Evolutionary conservation across 352 stramenopile species (phyloP), one percentile per base, ranked within the genome.

Genomic region (Globisporangium polare): DNA sequence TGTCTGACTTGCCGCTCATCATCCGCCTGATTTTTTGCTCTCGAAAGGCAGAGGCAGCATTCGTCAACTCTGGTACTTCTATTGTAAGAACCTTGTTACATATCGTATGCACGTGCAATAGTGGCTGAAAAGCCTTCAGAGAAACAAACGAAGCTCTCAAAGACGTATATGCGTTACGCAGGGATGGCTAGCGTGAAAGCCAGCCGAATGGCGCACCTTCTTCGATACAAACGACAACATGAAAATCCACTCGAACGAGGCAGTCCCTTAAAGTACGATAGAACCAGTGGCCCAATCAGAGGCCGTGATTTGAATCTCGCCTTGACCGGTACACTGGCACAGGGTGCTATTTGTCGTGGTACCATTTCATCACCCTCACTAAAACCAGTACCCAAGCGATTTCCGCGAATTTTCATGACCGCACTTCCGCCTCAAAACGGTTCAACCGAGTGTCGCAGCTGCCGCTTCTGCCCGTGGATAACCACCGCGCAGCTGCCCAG

Each of bases 181-280:
- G 13, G 47, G 24, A 24, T 22, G 5, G 3, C 41, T 33, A 12
- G 22, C 22, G 3, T 18, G 22, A 53, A 53, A 39, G 26, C 49
- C 26, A 33, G 27, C 49, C 33, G 15, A 54, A 17, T 54, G 13
- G 9, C 26, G 2, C 17, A 24, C 29, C 27, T 33, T 18, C 22
- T 27, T 9, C 47, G 24, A 41, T 42, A 55, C 49, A 55, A 55
- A 55, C 49, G 49, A 39, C 49, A 41, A 18, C 49, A 55, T 55
- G 49, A 55, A 55, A 55, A 55, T 55, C 49, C 49, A 55, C 27
- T 37, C 17, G n/a, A 55, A n/a, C 12, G 3, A 10, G 49, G 26
- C 1, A 24, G 9, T 0, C 9, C 49, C 3, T 1, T 41, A 26
- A 55, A 55, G 27, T 42, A 26, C 49, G 27, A 27, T 7, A 9